Evolutionary conservation across 2,329 filamentous ascomycete genomes (phyloP), one percentile per base, ranked within the genome.

Genomic region (Aspergillus sclerotialis): DNA sequence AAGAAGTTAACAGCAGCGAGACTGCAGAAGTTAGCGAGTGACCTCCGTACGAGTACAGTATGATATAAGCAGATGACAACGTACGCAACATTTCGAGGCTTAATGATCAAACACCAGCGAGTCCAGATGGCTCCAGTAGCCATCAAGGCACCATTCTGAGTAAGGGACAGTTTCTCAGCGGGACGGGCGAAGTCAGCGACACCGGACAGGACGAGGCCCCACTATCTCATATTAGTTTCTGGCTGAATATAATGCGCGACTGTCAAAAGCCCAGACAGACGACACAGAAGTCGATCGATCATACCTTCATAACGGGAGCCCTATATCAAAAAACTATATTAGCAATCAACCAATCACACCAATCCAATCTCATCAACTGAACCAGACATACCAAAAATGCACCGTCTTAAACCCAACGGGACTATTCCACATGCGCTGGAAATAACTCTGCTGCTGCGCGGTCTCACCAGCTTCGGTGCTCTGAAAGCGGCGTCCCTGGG

Each of bases 1-100:
- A 95, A 93, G 77, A 95, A 95, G 78, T 98, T 98, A 60, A 96
- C 92, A 36, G 88, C 80, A 42, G 92, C 92, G 39, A 98, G 80
- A 42, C 83, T 88, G 42, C 14, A 26, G 19, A 8, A 14, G 24
- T 49, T 42, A 50, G 39, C 21, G 23, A 30, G 11, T 24, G 7
- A 33, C 6, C 24, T 36, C 13, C n/a, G 30, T 17, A 5, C 15
- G 4, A 10, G 3, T 16, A 5, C 12, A 10, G 15, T 30, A 18
- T 10, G n/a, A 7, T 15, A 29, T 5, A 9, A 10, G 5, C 24
- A 10, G n/a, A 5, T 14, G 7, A 27, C 14, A 13, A 68, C 80
- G 30, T 69, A 87, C 82, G 95, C 82, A 56, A 88, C 69, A 73
- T 98, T 98, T 67, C 80, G 80, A 38, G 92, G 92, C 65, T 80